phyloP scores from a whole-genome alignment of 140 eudicot species.

The Erigeron philadelphicus region DNA sequence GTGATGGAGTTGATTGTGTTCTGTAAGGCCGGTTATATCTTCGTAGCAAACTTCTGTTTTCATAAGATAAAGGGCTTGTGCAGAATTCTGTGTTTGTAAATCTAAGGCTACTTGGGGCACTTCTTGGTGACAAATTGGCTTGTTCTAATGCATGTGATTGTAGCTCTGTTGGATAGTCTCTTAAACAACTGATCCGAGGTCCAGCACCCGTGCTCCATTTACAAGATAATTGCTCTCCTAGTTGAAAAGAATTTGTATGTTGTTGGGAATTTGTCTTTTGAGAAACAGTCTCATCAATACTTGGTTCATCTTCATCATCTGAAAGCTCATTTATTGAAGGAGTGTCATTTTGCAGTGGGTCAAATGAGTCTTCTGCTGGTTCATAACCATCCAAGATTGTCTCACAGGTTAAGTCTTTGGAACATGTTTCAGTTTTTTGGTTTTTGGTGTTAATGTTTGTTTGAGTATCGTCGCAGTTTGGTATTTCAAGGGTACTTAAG shows the following conservation, averaged over 20 bases:
- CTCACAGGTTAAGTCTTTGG: constrained; percentile 15
- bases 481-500: constrained; percentile 48
- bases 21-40: constrained; percentile 26
- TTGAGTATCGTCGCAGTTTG: constrained; percentile 34
- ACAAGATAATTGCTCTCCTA: constrained; percentile 67
- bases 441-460: constrained; percentile 29
- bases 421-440: constrained; percentile 12
- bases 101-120: constrained; percentile 36
- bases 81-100: constrained; percentile 26
- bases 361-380: constrained; percentile 46
- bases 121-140: constrained; percentile 71
- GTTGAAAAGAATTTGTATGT: constrained; percentile 47
- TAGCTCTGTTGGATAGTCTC: constrained; percentile 81
- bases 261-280: constrained; percentile 58
- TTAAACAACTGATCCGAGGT: constrained; percentile 75
- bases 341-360: constrained; percentile 22
- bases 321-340: constrained; percentile 25
- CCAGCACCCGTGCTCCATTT: constrained; percentile 99
- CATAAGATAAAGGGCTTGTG: constrained; percentile 28
- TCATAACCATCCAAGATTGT: constrained; percentile 44
- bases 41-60: constrained; percentile 18
- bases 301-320: constrained; percentile 42
- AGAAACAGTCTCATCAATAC: constrained; percentile 36
- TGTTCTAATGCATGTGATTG: constrained; percentile 78
- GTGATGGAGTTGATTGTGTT: constrained; percentile 36